Evolutionary conservation across 139 green algal species (phyloP).

Genomic region (Chlamydomonas schloesseri): DNA sequence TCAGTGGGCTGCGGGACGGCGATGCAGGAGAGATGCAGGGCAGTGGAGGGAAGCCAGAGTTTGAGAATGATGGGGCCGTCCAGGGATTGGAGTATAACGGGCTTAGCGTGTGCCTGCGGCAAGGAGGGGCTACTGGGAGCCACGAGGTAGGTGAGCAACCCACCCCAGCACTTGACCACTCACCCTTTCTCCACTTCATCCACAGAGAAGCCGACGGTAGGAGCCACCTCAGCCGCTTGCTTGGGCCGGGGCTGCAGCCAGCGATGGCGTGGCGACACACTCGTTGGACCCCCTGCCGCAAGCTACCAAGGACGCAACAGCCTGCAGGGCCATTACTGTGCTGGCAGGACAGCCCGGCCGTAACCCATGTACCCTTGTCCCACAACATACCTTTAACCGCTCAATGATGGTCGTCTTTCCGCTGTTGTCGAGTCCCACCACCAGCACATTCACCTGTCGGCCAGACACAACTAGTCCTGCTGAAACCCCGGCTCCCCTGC

Average conservation of each 20-base stretch:
- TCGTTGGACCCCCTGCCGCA: no score
- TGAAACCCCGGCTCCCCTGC: no score
- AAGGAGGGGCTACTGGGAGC: neutral
- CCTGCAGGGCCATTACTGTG: no score
- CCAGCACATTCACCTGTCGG: slow-evolving; percentile 79
- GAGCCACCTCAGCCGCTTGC: slow-evolving; percentile 68
- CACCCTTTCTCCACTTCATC: slow-evolving; percentile 76
- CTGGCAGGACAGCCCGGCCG: no score
- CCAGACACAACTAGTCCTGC: neutral
- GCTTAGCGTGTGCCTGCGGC: neutral
- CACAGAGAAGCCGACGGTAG: slow-evolving; percentile 83
- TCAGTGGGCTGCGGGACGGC: slow-evolving; percentile 60
- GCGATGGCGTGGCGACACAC: no score
- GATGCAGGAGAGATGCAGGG: neutral
- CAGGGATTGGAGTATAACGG: neutral
- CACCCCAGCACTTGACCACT: neutral
- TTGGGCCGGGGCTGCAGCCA: slow-evolving; percentile 60
- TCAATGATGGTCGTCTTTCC: slow-evolving; percentile 88
- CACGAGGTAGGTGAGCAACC: neutral
- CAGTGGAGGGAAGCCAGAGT: neutral
- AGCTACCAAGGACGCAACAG: no score
- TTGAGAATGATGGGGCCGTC: neutral
- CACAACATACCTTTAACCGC: slow-evolving; percentile 68
- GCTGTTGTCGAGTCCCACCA: slow-evolving; percentile 88
- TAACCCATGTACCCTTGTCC: no score